Evolutionary conservation across 768 basidiomycete genomes (phyloP).

Genomic region (Leccinum rimulosum): DNA sequence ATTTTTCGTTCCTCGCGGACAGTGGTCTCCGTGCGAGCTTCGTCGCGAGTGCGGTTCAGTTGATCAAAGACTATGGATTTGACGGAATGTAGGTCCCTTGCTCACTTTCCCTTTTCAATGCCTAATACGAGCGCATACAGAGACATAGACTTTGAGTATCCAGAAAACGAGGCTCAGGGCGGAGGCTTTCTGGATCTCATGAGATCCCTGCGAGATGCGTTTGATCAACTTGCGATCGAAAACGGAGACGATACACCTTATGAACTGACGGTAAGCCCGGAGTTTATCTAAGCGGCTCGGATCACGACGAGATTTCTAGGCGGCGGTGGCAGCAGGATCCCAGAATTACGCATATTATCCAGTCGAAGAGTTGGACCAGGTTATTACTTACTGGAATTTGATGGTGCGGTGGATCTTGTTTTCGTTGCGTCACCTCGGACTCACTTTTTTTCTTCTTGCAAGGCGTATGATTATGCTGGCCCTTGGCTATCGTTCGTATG

Average conservation of each 20-base stretch:
- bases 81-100: constrained; percentile 61
- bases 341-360: constrained; percentile 56
- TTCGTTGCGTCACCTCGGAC: not conserved
- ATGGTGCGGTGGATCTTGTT: constrained; percentile 47
- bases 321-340: constrained; percentile 63
- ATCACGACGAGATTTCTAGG: constrained; percentile 26
- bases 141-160: constrained; percentile 81
- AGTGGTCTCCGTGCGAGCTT: constrained; percentile 52
- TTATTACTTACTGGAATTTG: constrained; percentile 75
- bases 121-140: constrained; percentile 29
- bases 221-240: constrained; percentile 51
- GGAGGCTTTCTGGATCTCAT: constrained; percentile 66
- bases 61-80: constrained; percentile 75
- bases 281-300: not conserved
- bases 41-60: constrained; percentile 55
- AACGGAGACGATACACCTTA: constrained; percentile 67
- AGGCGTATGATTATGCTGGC: constrained; percentile 78
- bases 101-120: not conserved
- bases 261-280: constrained; percentile 43
- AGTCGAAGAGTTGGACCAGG: constrained; percentile 61
- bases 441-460: constrained; percentile 1
- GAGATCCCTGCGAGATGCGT: constrained; percentile 58
- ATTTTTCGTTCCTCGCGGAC: constrained; percentile 63
- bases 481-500: constrained; percentile 64
- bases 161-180: constrained; percentile 54